Percentiles rank a stretch among this genome's conserved stretches.
phyloP scores from a whole-genome alignment of 257 asterid species.

The Solanum acaule region DNA sequence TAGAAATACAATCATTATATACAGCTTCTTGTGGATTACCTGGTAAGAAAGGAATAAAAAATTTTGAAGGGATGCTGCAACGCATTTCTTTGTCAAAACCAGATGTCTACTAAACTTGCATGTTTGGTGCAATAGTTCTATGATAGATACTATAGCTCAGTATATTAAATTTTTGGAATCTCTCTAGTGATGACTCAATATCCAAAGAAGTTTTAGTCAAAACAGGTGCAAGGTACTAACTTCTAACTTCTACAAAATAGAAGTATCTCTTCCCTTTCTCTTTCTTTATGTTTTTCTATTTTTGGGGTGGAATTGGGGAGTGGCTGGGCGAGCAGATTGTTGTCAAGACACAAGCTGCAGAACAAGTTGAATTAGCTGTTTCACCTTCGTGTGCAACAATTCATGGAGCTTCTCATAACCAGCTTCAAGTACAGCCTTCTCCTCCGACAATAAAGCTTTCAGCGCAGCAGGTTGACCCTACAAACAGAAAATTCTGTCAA shows the following conservation, averaged over 20 bases:
- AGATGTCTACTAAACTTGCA: not conserved
- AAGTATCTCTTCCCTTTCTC: not conserved
- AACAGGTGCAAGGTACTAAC: not conserved
- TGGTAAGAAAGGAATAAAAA: not conserved
- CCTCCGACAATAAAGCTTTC: conserved; percentile 64
- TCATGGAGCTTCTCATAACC: conserved; percentile 63
- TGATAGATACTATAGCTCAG: not conserved
- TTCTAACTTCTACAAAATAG: not conserved
- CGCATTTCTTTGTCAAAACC: not conserved
- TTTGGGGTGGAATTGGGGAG: not conserved
- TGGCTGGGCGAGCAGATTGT: not conserved
- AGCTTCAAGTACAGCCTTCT: conserved; percentile 71
- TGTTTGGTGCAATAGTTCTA: not conserved
- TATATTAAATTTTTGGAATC: not conserved
- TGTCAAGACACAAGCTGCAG: not conserved
- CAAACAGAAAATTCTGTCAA: not conserved
- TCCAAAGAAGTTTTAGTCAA: not conserved
- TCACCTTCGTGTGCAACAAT: conserved; percentile 47
- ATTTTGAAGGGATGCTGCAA: not conserved
- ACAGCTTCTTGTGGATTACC: not conserved
- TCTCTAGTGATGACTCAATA: not conserved
- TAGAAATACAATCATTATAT: not conserved
- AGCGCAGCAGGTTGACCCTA: conserved; percentile 66
- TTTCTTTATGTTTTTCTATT: not conserved
- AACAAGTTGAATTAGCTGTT: not conserved